Percentiles rank a stretch among this genome's conserved stretches.
Evolutionary conservation across 129 eudicot species (phyloP).

Genomic region (Lonicera japonica): DNA sequence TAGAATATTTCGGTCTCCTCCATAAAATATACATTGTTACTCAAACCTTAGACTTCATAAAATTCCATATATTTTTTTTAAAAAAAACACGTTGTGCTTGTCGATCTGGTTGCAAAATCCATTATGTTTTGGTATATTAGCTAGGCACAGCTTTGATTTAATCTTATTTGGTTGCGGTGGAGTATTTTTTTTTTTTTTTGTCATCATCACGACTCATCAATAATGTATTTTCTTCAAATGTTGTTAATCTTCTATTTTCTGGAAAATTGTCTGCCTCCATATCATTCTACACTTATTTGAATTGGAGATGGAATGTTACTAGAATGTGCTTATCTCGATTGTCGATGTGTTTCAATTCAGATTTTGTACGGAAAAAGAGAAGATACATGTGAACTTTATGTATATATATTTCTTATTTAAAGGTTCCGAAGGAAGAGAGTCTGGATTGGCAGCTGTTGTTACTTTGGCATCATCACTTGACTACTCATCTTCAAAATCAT

Average conservation of each 20-base stretch:
- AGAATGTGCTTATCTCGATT: not conserved
- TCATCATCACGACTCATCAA: too few relatives aligned
- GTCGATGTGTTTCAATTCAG: not conserved
- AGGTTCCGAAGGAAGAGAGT: constrained; percentile 71
- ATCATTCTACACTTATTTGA: not conserved
- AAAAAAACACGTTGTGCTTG: too few relatives aligned
- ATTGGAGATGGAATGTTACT: not conserved
- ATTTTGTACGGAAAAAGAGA: not conserved
- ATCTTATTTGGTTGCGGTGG: too few relatives aligned
- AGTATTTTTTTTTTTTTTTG: too few relatives aligned
- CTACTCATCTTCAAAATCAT: constrained; percentile 73
- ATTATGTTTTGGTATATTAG: too few relatives aligned
- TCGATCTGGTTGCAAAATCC: too few relatives aligned
- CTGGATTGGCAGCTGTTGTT: constrained; percentile 73
- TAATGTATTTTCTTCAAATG: not conserved
- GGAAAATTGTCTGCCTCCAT: not conserved
- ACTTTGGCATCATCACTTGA: constrained; percentile 96
- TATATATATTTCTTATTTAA: constrained; percentile 10
- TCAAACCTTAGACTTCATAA: too few relatives aligned
- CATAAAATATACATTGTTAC: too few relatives aligned
- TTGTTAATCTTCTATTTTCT: not conserved
- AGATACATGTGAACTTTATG: too few relatives aligned
- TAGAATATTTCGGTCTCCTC: too few relatives aligned
- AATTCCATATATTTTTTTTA: too few relatives aligned
- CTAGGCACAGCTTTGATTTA: too few relatives aligned